A percentile compares a stretch with the other conserved stretches of the same genome.
phyloP scores from a whole-genome alignment of 73 alveolate species.

The Paramecium caudatum region DNA sequence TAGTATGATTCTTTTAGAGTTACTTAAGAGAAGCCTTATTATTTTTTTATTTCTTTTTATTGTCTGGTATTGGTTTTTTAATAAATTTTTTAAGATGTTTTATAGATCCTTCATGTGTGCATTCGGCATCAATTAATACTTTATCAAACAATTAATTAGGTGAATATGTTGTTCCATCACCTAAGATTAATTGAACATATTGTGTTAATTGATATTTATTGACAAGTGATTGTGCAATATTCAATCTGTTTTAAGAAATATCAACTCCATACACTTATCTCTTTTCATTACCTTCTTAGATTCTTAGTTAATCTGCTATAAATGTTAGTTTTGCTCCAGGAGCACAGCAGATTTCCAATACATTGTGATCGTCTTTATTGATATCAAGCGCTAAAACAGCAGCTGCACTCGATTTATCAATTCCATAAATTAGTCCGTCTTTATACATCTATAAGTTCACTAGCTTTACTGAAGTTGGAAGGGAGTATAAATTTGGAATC shows the following conservation, averaged over 20 bases:
- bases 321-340: constrained; percentile 75
- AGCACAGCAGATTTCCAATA: constrained; percentile 78
- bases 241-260: constrained; percentile 71
- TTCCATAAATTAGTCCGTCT: constrained; percentile 72
- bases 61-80: neutral
- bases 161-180: constrained; percentile 70
- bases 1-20: constrained; percentile 65
- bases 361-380: constrained; percentile 14
- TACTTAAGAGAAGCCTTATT: constrained; percentile 43
- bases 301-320: constrained; percentile 69
- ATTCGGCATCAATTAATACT: constrained; percentile 78
- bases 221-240: constrained; percentile 58
- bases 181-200: constrained; percentile 35
- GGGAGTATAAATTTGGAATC: constrained; percentile 49
- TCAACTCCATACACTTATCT: constrained; percentile 74
- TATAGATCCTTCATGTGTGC: constrained; percentile 80
- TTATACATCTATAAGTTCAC: constrained; percentile 41
- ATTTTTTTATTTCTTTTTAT: constrained; percentile 35
- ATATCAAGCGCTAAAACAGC: constrained; percentile 51
- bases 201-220: constrained; percentile 72
- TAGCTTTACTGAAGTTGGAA: constrained; percentile 66
- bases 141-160: constrained; percentile 62
- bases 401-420: constrained; percentile 72
- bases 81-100: constrained; percentile 73
- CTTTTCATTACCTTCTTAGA: neutral